Conservation (phyloP, 352 stramenopile species). For the Globisporangium megalacanthum region DNA sequence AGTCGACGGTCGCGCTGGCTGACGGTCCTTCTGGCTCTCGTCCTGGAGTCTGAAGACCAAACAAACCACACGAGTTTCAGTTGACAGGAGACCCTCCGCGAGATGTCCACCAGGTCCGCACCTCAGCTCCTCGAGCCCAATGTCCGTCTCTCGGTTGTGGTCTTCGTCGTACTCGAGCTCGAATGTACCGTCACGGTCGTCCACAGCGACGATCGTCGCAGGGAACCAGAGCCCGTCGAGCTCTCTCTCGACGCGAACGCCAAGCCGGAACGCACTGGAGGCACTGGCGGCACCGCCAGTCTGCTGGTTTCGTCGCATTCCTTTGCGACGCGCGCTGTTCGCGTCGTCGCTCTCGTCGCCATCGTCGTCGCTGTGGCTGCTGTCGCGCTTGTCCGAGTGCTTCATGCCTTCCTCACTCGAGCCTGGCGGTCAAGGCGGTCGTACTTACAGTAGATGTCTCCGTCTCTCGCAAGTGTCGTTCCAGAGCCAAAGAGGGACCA, state of each 20-base stretch:
- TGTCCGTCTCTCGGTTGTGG: slow-evolving; percentile 60
- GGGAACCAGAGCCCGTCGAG: slow-evolving; percentile 78
- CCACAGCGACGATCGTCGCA: slow-evolving; percentile 42
- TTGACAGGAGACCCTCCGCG: no score
- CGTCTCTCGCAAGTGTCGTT: neutral
- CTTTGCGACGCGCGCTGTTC: slow-evolving; percentile 5
- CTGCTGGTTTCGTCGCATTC: neutral
- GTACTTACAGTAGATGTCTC: neutral
- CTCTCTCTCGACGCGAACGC: slow-evolving; percentile 54
- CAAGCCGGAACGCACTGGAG: slow-evolving; percentile 22
- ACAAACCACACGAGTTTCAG: neutral
- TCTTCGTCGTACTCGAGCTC: slow-evolving; percentile 81
- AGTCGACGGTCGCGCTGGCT: slow-evolving; percentile 3
- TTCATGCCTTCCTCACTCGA: neutral
- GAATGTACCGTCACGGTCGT: slow-evolving; percentile 44
- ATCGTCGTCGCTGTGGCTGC: neutral
- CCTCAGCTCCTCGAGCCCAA: slow-evolving; percentile 45
- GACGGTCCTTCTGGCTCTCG: slow-evolving; percentile 14
- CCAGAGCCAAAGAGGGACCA: no score
- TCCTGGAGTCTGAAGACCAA: slow-evolving; percentile 13
- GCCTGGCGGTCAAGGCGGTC: no score
- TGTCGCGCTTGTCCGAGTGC: slow-evolving; percentile 7
- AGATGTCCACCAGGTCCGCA: neutral
- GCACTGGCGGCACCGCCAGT: neutral
- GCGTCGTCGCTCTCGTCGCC: neutral